Evolutionary conservation across 768 basidiomycete species (phyloP).

Genomic region (Amanita brunnescens): DNA sequence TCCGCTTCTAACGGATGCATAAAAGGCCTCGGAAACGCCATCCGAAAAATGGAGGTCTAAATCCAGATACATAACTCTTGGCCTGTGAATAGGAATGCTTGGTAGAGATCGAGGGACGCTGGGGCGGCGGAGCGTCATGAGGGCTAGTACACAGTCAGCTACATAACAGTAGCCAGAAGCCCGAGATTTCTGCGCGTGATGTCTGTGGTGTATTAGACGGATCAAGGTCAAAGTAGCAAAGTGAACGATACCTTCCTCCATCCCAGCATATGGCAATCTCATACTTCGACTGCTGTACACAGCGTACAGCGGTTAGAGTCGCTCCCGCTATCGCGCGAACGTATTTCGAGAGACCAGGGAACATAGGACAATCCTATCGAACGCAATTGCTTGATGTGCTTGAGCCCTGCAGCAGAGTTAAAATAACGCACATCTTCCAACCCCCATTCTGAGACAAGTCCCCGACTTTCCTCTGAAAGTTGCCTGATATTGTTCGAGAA

Average conservation of each 20-base stretch:
- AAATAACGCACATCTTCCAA: constrained; percentile 24
- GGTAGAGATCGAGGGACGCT: constrained; percentile 8
- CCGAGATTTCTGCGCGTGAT: constrained; percentile 70
- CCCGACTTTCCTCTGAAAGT: constrained; percentile 10
- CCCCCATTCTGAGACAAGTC: constrained; percentile 35
- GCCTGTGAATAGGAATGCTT: constrained; percentile 22
- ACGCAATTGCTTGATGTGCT: not conserved
- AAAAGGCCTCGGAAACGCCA: constrained; percentile 75
- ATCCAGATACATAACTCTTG: constrained; percentile 84
- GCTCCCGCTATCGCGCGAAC: constrained; percentile 68
- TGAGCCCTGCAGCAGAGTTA: not conserved
- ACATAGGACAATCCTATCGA: constrained; percentile 74
- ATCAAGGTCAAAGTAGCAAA: not conserved
- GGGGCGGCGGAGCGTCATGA: constrained; percentile 55
- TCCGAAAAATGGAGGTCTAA: constrained; percentile 91
- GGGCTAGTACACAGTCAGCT: constrained; percentile 77
- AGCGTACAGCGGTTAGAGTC: constrained; percentile 61
- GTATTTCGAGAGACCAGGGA: constrained; percentile 61
- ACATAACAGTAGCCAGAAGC: constrained; percentile 95
- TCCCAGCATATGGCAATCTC: constrained; percentile 83
- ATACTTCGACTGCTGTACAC: constrained; percentile 40
- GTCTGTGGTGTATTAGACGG: constrained; percentile 34
- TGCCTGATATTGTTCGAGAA: constrained; percentile 25
- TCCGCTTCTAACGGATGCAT: constrained; percentile 26
- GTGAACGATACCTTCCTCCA: constrained; percentile 57